These are phyloP conservation scores for Globisporangium yorkense DNA, from an alignment of 352 stramenopile genomes.

Conservation along the genomic window DNA sequence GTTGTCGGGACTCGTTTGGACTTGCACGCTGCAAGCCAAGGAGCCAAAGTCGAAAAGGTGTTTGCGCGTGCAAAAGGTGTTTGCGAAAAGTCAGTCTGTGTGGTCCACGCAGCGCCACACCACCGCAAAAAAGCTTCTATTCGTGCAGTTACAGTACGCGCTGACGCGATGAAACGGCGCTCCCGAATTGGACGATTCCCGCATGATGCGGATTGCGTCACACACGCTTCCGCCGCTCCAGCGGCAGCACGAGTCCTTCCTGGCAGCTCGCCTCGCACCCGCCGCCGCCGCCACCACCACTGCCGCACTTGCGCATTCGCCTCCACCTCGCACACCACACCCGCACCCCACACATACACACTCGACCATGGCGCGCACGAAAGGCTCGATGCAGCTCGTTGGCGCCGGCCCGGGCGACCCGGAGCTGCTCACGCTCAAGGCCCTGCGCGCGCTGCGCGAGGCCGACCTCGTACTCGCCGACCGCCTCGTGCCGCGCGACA, in stretches of 20 bases:
- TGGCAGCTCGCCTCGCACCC: no score
- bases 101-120: neutral
- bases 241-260: no score
- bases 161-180: neutral
- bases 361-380: neutral
- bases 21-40: no score
- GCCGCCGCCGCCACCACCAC: neutral
- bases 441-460: conserved; percentile 73
- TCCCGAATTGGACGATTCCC: neutral
- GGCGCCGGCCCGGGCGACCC: conserved; percentile 92
- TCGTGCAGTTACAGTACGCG: neutral
- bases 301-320: neutral
- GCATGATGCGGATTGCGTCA: neutral
- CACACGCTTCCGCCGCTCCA: neutral
- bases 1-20: neutral
- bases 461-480: conserved; percentile 93
- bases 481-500: conserved; percentile 88
- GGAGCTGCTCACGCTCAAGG: conserved; percentile 93
- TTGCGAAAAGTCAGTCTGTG: neutral
- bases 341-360: neutral
- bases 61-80: neutral
- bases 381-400: conserved; percentile 55
- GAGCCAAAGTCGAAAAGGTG: no score
- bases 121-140: neutral
- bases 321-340: neutral